Evolutionary conservation across 2,329 filamentous ascomycete genomes (phyloP), one percentile per base, ranked within the genome.

Genomic region (Aulographum hederae): DNA sequence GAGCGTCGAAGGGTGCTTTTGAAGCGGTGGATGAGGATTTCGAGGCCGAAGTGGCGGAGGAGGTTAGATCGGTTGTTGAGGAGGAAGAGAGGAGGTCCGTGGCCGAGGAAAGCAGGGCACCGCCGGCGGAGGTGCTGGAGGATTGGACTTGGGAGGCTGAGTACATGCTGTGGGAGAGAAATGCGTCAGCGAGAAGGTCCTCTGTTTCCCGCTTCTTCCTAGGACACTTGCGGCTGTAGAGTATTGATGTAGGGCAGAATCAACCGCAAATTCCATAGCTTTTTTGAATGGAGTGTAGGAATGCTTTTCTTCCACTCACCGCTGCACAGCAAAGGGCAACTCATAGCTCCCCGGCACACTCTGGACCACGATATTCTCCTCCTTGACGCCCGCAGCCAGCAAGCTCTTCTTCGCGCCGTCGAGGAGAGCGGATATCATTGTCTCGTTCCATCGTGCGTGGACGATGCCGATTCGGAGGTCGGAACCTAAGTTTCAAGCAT

Each of bases 291-390:
- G 27, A 14, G 15, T 25, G 10, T 13, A 10, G 13, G 13, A 10
- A 10, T 25, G 10, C 21, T 10, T 25, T 13, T 25, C 21, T 25
- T 13, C 21, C 10, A 10, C 62, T 48, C 60, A 86, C 76, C 78
- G 70, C 57, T 92, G 81, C 19, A 84, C 79, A 26, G 84, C 82
- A 47, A 86, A 80, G 32, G 89, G 89, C 27, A 98, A 67, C 59
- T 98, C 89, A 68, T 91, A 98, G 40, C 79, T 80, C 32, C 89
- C 89, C 0, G 89, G 89, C 20, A 95, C 89, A 31, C 76, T 80
- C 59, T 94, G 78, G 25, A 85, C 60, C 33, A 85, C 71, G 47
- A 98, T 91, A 55, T 94, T 92, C 46, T 78, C 72, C 47, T 84
- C 73, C 51, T 73, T 73, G 34, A 98, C 86, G 34, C 89, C 89